Percentiles rank a stretch among this genome's conserved stretches.
These are phyloP conservation scores for Alternaria atra DNA, from an alignment of 2,329 filamentous ascomycete genomes.

Conservation along the genomic window DNA sequence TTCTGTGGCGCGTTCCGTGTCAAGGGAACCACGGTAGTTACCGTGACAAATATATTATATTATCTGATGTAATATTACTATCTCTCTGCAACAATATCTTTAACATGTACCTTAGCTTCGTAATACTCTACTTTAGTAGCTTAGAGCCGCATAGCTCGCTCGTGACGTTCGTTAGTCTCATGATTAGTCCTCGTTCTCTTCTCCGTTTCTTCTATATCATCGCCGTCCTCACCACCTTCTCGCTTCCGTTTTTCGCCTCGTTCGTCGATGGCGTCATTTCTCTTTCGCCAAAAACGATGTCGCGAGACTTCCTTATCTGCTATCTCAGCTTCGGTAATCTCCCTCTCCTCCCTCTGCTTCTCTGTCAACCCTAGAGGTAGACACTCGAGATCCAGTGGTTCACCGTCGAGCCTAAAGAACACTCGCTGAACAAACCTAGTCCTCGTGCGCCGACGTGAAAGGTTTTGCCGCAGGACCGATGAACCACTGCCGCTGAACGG, in stretches of 20 bases:
- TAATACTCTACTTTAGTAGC: neutral
- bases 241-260: constrained; percentile 1
- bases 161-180: neutral
- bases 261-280: neutral
- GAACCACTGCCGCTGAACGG: constrained; percentile 18
- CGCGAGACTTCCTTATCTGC: constrained; percentile 7
- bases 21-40: no score
- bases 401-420: constrained; percentile 42
- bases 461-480: constrained; percentile 26
- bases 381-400: constrained; percentile 24
- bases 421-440: constrained; percentile 45
- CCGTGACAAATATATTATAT: no score
- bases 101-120: no score
- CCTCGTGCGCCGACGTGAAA: constrained; percentile 29
- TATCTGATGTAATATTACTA: no score
- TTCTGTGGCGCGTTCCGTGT: no score
- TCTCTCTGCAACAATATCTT: no score
- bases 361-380: constrained; percentile 14
- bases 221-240: neutral
- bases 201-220: neutral
- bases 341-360: constrained; percentile 32
- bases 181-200: neutral
- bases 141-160: neutral
- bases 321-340: constrained; percentile 38
- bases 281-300: constrained; percentile 41